Conservation (phyloP, 2,329 filamentous ascomycete species). For the Drechmeria coniospora region DNA sequence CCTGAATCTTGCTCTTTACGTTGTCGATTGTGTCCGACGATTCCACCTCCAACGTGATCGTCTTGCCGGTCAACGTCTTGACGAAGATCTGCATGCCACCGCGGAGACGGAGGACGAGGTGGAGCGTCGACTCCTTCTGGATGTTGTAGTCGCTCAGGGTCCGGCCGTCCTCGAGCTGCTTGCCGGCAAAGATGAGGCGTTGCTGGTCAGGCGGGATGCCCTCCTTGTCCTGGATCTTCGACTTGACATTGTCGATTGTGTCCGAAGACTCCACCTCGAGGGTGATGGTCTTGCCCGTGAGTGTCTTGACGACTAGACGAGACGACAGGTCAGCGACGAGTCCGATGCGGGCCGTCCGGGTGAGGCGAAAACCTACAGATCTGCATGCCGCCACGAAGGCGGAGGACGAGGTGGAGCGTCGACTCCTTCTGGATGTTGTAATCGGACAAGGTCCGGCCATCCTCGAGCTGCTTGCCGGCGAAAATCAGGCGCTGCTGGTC, state of each 20-base stretch:
- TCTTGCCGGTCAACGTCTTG: constrained; percentile 83
- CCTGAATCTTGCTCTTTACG: constrained; percentile 85
- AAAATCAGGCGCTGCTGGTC: constrained; percentile 96
- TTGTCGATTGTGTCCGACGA: constrained; percentile 87
- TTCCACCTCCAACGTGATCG: constrained; percentile 84
- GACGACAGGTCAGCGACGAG: background rate
- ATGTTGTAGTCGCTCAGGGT: constrained; percentile 91
- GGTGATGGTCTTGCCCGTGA: constrained; percentile 91
- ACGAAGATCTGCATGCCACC: constrained; percentile 86
- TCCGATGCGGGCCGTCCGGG: background rate
- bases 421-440: constrained; percentile 48
- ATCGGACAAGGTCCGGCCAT: constrained; percentile 48
- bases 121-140: constrained; percentile 79
- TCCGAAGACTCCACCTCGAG: constrained; percentile 79
- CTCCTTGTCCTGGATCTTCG: constrained; percentile 96
- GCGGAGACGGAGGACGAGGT: constrained; percentile 73
- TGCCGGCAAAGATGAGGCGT: constrained; percentile 87
- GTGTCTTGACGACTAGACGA: constrained; percentile 52
- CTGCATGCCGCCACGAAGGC: constrained; percentile 51
- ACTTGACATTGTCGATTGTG: constrained; percentile 93
- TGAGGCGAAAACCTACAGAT: constrained; percentile 37
- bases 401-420: constrained; percentile 60
- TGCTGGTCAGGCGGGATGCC: constrained; percentile 93
- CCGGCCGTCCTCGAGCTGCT: constrained; percentile 88
- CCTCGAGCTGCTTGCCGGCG: constrained; percentile 91